phyloP scores from a whole-genome alignment of 2,329 filamentous ascomycete genomes.

The Fusarium buharicum region DNA sequence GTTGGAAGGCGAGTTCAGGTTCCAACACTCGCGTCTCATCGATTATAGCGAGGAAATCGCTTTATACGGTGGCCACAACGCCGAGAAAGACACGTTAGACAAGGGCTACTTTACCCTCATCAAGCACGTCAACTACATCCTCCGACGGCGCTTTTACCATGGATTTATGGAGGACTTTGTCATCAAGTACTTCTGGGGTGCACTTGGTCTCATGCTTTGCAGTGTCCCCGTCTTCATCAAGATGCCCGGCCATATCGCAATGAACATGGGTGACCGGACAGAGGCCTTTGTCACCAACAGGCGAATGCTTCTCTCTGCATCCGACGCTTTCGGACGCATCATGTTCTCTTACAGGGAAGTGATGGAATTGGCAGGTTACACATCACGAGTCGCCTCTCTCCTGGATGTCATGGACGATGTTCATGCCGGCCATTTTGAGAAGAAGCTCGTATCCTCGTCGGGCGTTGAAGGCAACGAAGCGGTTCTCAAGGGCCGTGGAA shows the following conservation, averaged over 20 bases:
- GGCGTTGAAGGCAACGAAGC: slow-evolving; percentile 83
- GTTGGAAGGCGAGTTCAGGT: slow-evolving; percentile 94
- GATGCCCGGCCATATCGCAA: slow-evolving; percentile 74
- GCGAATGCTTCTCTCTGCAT: slow-evolving; percentile 89
- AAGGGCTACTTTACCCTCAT: slow-evolving; percentile 99
- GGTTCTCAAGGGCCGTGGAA: slow-evolving; percentile 83
- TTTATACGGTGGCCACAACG: slow-evolving; percentile 89
- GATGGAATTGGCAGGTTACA: slow-evolving; percentile 95
- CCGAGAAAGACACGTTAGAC: slow-evolving; percentile 94
- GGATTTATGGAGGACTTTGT: slow-evolving; percentile 99
- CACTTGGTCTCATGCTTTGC: slow-evolving; percentile 88
- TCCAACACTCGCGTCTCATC: slow-evolving; percentile 92
- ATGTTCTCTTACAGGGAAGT: slow-evolving; percentile 99
- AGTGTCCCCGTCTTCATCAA: slow-evolving; percentile 97
- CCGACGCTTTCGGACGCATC: slow-evolving; percentile 92
- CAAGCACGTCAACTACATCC: slow-evolving; percentile 97
- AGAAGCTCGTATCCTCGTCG: slow-evolving; percentile 92
- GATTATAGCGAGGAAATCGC: slow-evolving; percentile 97
- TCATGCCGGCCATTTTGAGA: slow-evolving; percentile 89
- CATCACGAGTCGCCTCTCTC: slow-evolving; percentile 87
- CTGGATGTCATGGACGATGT: slow-evolving; percentile 96
- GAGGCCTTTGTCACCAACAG: slow-evolving; percentile 93
- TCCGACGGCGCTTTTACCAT: slow-evolving; percentile 91
- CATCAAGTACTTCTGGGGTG: slow-evolving; percentile 99
- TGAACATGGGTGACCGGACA: slow-evolving; percentile 76